Conservation (phyloP, 2,329 filamentous ascomycete genomes). For the Sporothrix dimorphospora region DNA sequence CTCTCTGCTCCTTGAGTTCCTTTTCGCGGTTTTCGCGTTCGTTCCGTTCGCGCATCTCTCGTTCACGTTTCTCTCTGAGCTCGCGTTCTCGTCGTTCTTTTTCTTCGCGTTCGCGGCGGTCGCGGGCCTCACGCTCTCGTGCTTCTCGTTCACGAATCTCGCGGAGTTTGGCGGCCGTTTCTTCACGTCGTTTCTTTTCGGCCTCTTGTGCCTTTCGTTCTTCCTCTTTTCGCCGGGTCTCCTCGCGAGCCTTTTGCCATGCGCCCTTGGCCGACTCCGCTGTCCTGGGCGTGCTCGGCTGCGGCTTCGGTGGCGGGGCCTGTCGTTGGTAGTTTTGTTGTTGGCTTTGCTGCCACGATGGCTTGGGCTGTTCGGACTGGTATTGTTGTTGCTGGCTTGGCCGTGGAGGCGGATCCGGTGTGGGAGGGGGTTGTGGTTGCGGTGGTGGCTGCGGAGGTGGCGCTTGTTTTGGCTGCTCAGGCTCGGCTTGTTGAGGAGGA, state of each 20-base stretch:
- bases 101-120: slow-evolving; percentile 40
- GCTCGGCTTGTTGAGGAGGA: neutral
- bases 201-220: slow-evolving; percentile 64
- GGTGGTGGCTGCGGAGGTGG: slow-evolving; percentile 9
- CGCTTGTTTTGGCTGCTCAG: slow-evolving; percentile 6
- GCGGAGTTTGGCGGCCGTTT: slow-evolving; percentile 51
- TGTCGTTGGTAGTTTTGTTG: slow-evolving; percentile 29
- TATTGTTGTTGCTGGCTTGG: neutral
- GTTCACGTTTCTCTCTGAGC: slow-evolving; percentile 34
- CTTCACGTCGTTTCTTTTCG: slow-evolving; percentile 63
- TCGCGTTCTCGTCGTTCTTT: slow-evolving; percentile 39
- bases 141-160: slow-evolving; percentile 40
- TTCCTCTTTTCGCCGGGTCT: slow-evolving; percentile 65
- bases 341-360: slow-evolving; percentile 34
- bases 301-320: slow-evolving; percentile 32
- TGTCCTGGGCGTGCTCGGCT: slow-evolving; percentile 36
- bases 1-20: slow-evolving; percentile 38
- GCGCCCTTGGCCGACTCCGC: slow-evolving; percentile 50
- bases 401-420: slow-evolving; percentile 25
- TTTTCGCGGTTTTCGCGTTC: slow-evolving; percentile 44
- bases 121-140: slow-evolving; percentile 41
- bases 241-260: slow-evolving; percentile 72
- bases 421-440: slow-evolving; percentile 14
- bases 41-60: slow-evolving; percentile 45
- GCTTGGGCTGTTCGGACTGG: slow-evolving; percentile 37